Evolutionary conservation across 1,139 yeast species (phyloP), one percentile per base, ranked within the genome.

Genomic region (Candida sanyaensis): DNA sequence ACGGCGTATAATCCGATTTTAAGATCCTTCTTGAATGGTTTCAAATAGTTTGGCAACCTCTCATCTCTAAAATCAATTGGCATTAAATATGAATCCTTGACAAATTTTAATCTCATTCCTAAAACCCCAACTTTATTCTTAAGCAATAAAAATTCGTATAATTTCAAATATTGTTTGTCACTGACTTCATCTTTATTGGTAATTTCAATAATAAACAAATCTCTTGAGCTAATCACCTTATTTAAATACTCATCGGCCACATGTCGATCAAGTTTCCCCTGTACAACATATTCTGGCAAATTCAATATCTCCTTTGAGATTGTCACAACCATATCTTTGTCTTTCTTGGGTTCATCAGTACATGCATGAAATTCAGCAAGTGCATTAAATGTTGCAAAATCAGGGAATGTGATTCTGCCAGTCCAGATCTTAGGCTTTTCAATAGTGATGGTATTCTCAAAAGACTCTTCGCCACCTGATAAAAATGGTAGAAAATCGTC

Each of bases 21-120:
- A 43, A 48, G 42, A 21, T 48, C 51, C n/a, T 46, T 37, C 34
- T 51, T 51, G 42, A 49, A 55, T 9, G 45, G 23, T 33, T 59
- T 52, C 31, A 76, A 65, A 48, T 64, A 69, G 24, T 50, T 48
- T 1, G 75, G 73, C 23, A 69, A 51, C 34, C 55, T 33, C 39
- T 62, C 57, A 48, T 65, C 62, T 41, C 61, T 50, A 48, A 63
- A 62, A 51, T 63, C 70, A 23, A 81, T 55, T 1, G 88, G 76
- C 31, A 86, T 62, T 42, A 88, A 54, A 62, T 87, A 88, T 2
- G 84, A 75, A 61, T 87, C 95, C 59, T 86, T 86, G 31, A 85
- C 84, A 53, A 75, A 72, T 21, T 62, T 54, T 1, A 78, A 80
- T 52, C 64, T 71, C 21, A 72, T 75, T 7, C 33, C 24, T 41